Base-by-base conservation (phyloP, 2,329 filamentous ascomycete genomes). In the Lasiodiplodia sp. region DNA sequence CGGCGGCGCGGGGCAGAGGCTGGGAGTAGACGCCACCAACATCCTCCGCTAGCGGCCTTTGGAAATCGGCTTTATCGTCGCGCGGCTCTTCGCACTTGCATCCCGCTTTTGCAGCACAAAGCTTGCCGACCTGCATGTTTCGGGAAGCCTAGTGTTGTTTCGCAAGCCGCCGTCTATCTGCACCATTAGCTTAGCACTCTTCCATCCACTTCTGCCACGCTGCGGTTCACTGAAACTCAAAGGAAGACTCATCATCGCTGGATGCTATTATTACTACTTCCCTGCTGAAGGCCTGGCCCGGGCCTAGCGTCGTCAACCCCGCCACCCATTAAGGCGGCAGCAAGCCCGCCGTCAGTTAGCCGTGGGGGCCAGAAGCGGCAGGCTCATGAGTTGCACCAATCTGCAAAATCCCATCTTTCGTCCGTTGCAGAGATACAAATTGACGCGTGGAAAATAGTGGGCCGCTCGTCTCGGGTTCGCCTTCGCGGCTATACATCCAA, bases 251-350 rank as follows among this genome's bases (percentile, higher is more conserved):
- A 47, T 25, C 58, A 67, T 67, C 56, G 53, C 47, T 57, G 55
- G 65, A 49, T 67, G 55, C 34, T 60, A 60, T 60, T 67, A 52
- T 67, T 67, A 38, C 65, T 67, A 60, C 65, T 67, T 67, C 38
- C 40, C 53, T 37, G 51, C 57, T 58, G 65, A 55, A 64, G 44
- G n/a, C 53, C 8, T 37, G 28, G 55, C 44, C 53, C 47, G 51
- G 65, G 53, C 25, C 38, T 68, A 62, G 66, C 66, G 56, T 51
- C 40, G 55, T 44, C 47, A 38, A 14, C 4, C 60, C 47, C 47
- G 60, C 28, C 60, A 64, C 40, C 44, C 44, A 40, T 40, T 14
- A 62, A 31, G 23, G n/a, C 10, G 21, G 37, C 56, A 62, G 21
- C 25, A n/a, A n/a, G 44, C 44, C 51, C 7, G 34, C 60, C 47